Base-by-base conservation (phyloP, 2,329 filamentous ascomycete genomes). In the Penicillium sp. region DNA sequence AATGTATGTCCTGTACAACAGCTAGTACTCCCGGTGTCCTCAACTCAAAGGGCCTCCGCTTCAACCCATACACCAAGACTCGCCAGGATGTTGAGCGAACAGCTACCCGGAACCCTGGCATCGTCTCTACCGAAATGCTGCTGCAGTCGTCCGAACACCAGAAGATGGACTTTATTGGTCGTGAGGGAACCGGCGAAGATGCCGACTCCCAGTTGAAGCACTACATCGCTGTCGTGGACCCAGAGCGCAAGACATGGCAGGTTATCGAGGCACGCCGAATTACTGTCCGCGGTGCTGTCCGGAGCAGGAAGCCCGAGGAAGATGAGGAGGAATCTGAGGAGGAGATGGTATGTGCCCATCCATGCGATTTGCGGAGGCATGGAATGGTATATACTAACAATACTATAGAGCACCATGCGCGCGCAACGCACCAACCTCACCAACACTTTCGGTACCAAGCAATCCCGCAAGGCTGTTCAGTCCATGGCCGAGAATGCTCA, bases 141-240 rank as follows among this genome's bases (percentile, higher is more conserved):
- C 80, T 89, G 10, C 86, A 89, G 63, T 87, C 86, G 6, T 87
- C 86, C 28, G 78, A 83, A 53, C 87, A 89, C 65, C 79, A 84
- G 15, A 85, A 83, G 56, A 80, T 89, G 57, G 86, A 89, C 74
- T 89, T 87, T 68, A 80, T 81, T 22, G 87, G 84, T 24, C 79
- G 78, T 38, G 80, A 82, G 68, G 78, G 77, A 30, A 80, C 82
- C 61, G 68, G 66, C 28, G 82, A 85, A 58, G 78, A 80, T 44
- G 78, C 82, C 54, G 82, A 86, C 60, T 81, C 80, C 33, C 76
- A 83, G 62, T 73, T 86, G 60, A 84, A 84, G 66, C 86, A 89
- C 75, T 89, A 89, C 67, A 74, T 88, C 62, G 87, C 84, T 56
- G 78, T 89, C 47, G 87, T 83, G 67, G 85, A 89, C 64, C 84